Conservation (phyloP, 2,329 filamentous ascomycete species). For the Coniochaeta hoffmannii region DNA sequence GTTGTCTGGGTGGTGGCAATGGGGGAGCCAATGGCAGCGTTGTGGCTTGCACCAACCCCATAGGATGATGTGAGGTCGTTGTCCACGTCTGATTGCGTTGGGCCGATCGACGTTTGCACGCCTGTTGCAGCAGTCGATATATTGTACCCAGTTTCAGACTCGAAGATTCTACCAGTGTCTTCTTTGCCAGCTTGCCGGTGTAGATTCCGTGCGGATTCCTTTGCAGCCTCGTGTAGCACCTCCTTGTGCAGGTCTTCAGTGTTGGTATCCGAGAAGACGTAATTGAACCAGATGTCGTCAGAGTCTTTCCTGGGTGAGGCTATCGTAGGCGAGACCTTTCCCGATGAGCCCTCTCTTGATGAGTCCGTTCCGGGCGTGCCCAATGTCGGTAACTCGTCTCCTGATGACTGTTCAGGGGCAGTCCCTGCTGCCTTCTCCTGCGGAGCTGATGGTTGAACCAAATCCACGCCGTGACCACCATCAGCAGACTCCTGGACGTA, state of each 20-base stretch:
- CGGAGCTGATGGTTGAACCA: too few species aligned
- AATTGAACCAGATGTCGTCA: slow-evolving; percentile 1
- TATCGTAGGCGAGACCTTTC: too few species aligned
- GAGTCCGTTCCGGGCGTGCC: too few species aligned
- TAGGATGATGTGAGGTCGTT: background rate
- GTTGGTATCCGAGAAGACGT: background rate
- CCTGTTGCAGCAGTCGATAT: slow-evolving; percentile 7
- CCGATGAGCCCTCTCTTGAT: too few species aligned
- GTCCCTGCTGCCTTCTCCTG: background rate
- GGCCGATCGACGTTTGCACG: background rate
- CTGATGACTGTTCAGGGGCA: background rate
- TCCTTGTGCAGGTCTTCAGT: background rate
- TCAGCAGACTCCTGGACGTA: too few species aligned
- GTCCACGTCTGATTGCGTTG: background rate
- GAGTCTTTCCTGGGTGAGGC: background rate
- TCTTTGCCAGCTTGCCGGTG: slow-evolving; percentile 11
- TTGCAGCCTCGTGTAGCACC: background rate
- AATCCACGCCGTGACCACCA: too few species aligned
- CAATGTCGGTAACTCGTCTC: too few species aligned
- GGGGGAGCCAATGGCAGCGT: slow-evolving; percentile 5
- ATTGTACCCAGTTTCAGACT: slow-evolving; percentile 5
- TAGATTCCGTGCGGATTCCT: slow-evolving; percentile 10
- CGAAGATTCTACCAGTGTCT: slow-evolving; percentile 13
- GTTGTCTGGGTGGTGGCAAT: background rate
- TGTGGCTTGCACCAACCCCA: slow-evolving; percentile 7